Conservation (phyloP, 2,329 filamentous ascomycete genomes). For the Penicillium sp. region DNA sequence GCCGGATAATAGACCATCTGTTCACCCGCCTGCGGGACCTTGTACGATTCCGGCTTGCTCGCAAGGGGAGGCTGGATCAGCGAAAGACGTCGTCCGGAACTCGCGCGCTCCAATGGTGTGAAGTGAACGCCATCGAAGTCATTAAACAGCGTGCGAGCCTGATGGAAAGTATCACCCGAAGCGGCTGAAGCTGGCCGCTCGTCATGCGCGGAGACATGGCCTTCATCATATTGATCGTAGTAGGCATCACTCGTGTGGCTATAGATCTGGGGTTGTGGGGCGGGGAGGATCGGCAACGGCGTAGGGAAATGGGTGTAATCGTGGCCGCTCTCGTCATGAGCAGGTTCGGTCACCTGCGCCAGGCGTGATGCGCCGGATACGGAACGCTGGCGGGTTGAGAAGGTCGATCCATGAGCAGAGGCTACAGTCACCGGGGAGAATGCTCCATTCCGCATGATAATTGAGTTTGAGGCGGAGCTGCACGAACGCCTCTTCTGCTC, state of each 20-base stretch:
- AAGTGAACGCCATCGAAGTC: conserved; percentile 58
- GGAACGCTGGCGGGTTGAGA: conserved; percentile 44
- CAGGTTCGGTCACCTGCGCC: conserved; percentile 46
- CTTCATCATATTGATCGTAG: conserved; percentile 22
- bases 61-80: conserved; percentile 46
- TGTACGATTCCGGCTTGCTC: conserved; percentile 41
- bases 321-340: conserved; percentile 35
- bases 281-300: conserved; percentile 10
- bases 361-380: conserved; percentile 42
- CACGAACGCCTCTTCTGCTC: conserved; percentile 50
- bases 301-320: conserved; percentile 24
- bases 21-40: conserved; percentile 62
- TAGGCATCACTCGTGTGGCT: conserved; percentile 15
- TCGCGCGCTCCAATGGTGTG: conserved; percentile 27
- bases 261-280: conserved; percentile 18
- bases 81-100: conserved; percentile 39
- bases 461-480: conserved; percentile 48
- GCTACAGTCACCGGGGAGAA: conserved; percentile 45
- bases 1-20: conserved; percentile 95
- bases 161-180: conserved; percentile 52
- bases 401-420: conserved; percentile 48
- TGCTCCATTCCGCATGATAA: conserved; percentile 44
- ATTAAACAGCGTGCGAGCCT: conserved; percentile 48
- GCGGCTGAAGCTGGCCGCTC: conserved; percentile 45
- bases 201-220: conserved; percentile 15